phyloP scores from a whole-genome alignment of 2,329 filamentous ascomycete species.

The Sarocladium kiliense region DNA sequence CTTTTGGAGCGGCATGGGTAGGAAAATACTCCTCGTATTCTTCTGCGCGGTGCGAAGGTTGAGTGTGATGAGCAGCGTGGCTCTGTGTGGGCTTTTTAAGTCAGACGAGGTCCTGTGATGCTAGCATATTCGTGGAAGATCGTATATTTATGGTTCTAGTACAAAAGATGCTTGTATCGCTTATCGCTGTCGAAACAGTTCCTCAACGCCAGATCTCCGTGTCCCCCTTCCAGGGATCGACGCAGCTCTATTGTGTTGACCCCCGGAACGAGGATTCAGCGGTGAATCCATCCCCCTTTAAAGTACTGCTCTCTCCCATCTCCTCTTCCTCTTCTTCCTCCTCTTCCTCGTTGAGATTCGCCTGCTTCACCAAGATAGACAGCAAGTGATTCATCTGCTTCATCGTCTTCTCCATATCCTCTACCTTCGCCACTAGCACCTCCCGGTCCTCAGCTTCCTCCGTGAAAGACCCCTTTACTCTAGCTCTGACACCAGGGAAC shows the following conservation, averaged over 20 bases:
- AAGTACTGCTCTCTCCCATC: conserved; percentile 21
- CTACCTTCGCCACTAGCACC: conserved; percentile 39
- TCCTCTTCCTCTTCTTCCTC: conserved; percentile 21
- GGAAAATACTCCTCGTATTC: no score
- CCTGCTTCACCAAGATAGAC: conserved; percentile 27
- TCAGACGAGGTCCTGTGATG: no score
- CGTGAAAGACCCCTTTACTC: conserved; percentile 43
- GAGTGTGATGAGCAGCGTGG: no score
- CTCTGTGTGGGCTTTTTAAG: no score
- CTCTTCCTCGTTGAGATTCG: conserved; percentile 18
- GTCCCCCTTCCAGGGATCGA: not conserved
- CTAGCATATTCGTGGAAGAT: no score
- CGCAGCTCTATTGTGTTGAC: conserved; percentile 1
- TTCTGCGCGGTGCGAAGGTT: no score
- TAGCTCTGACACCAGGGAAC: conserved; percentile 43
- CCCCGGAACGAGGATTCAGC: conserved; percentile 24
- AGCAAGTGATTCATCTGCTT: conserved; percentile 44
- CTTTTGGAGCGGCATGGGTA: no score
- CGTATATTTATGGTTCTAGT: no score
- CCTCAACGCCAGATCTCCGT: not conserved
- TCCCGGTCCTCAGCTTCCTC: conserved; percentile 38
- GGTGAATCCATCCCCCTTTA: conserved; percentile 21
- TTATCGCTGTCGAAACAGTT: not conserved
- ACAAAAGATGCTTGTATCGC: no score
- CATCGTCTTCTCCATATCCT: conserved; percentile 44